Evolutionary conservation across 2,329 filamentous ascomycete species (phyloP).

Genomic region (Ophiocordyceps unilateralis): DNA sequence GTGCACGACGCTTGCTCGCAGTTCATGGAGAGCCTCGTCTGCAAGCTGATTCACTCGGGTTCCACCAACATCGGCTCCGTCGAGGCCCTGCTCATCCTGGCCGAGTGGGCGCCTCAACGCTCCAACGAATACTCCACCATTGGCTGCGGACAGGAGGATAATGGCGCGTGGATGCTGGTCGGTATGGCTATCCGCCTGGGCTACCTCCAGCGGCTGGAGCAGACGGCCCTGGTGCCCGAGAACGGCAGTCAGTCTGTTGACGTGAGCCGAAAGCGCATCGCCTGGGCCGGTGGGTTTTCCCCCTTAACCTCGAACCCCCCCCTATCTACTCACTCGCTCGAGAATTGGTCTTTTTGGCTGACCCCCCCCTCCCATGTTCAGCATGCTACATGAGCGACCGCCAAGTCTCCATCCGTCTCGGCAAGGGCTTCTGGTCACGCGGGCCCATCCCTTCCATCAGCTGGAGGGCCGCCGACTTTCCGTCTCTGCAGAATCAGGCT

Average conservation of each 20-base stretch:
- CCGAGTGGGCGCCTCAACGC: conserved; percentile 57
- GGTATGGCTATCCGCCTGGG: conserved; percentile 51
- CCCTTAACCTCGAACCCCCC: background rate
- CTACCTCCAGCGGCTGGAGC: conserved; percentile 53
- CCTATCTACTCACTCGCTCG: no score
- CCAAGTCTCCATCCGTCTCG: conserved; percentile 52
- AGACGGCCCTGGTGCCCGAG: conserved; percentile 47
- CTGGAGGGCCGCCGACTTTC: conserved; percentile 48
- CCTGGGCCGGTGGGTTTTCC: conserved; percentile 39
- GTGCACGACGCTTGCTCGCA: conserved; percentile 49
- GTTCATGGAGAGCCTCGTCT: conserved; percentile 53
- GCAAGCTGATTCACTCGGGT: conserved; percentile 46
- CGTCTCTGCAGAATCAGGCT: conserved; percentile 40
- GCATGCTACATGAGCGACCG: conserved; percentile 50
- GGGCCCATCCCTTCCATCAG: conserved; percentile 51
- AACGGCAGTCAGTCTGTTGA: conserved; percentile 39
- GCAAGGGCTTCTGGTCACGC: conserved; percentile 57
- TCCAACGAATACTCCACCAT: conserved; percentile 43
- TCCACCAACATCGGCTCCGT: conserved; percentile 54
- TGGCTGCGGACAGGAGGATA: conserved; percentile 55
- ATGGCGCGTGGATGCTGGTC: conserved; percentile 63
- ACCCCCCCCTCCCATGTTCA: conserved; percentile 2
- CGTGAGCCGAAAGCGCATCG: conserved; percentile 45
- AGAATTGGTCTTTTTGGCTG: no score
- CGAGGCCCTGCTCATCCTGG: conserved; percentile 50